phyloP scores from a whole-genome alignment of 768 basidiomycete genomes.

The Panaeolus cyanescens region DNA sequence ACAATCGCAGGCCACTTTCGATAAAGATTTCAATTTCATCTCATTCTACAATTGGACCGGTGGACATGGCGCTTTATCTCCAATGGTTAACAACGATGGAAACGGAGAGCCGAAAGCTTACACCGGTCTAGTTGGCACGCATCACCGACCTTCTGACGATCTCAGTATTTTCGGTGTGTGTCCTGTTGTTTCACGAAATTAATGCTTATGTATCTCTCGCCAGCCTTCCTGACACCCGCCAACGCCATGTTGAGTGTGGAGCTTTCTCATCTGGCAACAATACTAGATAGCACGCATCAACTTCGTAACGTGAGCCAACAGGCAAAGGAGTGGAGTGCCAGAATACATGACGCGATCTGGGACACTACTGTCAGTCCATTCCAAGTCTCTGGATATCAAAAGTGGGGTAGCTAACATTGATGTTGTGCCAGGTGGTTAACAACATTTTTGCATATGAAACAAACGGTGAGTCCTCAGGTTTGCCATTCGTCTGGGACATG shows the following conservation, averaged over 20 bases:
- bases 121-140: conserved; percentile 76
- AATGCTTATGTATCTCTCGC: background rate
- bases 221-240: conserved; percentile 76
- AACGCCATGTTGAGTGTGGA: conserved; percentile 86
- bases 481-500: background rate
- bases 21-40: conserved; percentile 69
- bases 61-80: conserved; percentile 60
- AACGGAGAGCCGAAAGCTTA: conserved; percentile 78
- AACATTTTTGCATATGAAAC: conserved; percentile 78
- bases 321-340: conserved; percentile 59
- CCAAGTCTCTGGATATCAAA: background rate
- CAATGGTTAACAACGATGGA: conserved; percentile 64
- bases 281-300: conserved; percentile 54
- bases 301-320: conserved; percentile 51
- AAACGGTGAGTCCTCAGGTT: conserved; percentile 62
- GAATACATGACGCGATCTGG: conserved; percentile 64
- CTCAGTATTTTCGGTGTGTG: conserved; percentile 61
- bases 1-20: conserved; percentile 74
- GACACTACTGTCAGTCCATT: conserved; percentile 48
- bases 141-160: conserved; percentile 79
- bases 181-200: background rate
- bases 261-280: conserved; percentile 55
- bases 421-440: conserved; percentile 50
- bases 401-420: background rate
- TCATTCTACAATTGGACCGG: conserved; percentile 88